Evolutionary conservation across 129 eudicot genomes (phyloP), one percentile per base, ranked within the genome.

Genomic region (Flaveria brownii): DNA sequence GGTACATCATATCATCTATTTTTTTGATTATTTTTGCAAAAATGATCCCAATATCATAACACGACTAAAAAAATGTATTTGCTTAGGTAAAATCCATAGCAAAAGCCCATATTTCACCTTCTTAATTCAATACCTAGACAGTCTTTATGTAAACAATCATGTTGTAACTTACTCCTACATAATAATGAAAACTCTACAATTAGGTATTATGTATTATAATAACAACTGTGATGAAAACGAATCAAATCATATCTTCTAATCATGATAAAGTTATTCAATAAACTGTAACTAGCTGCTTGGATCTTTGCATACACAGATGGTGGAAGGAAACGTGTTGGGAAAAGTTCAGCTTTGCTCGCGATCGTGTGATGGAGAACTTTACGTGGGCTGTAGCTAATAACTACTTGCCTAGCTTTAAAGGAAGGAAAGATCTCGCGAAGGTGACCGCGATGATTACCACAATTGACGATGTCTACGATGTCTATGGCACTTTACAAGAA

Each of bases 401-500:
- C 22, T 75, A 17, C 45, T 36, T 46, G 18, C 89, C 89, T 47
- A 63, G 71, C 7, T 79, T 50, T 42, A 64, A 72, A 36, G 77
- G 42, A 36, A 82, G 89, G 36, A 67, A 23, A 56, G 4, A 30
- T 30, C 39, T 70, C 9, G 23, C 77, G 15, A 71, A 74, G 75
- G 68, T 82, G 25, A 13, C 5, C 41, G 75, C 73, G 14, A 9
- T 82, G 26, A 55, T 82, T 18, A 82, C 86, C 41, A 77, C 81
- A 2, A 46, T 82, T 1, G 86, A 82, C 6, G 82, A 82, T 49
- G 78, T 82, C 45, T 82, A 82, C 17, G 86, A 82, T 77, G 82
- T 82, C 2, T 82, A 82, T 72, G 86, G 79, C 9, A 82, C 86
- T 10, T 41, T 72, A 30, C 14, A 47, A 5, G 82, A 82, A 72